phyloP scores from a whole-genome alignment of 306 rosid genomes.

The Prunus campanulata region DNA sequence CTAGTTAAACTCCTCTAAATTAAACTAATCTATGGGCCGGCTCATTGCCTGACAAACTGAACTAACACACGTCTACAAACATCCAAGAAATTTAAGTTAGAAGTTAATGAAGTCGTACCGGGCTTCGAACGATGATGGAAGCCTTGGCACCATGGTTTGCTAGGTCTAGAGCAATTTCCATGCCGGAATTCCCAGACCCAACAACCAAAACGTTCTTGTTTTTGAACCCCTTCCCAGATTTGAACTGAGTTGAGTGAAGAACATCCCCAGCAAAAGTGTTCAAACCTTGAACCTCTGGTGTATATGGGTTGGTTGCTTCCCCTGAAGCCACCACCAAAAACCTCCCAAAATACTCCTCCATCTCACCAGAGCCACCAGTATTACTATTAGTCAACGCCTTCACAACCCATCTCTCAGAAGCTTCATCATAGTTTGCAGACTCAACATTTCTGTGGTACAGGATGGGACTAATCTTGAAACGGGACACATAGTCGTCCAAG shows the following conservation, averaged over 20 bases:
- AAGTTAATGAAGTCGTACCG: slow-evolving; percentile 34
- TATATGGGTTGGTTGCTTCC: slow-evolving; percentile 42
- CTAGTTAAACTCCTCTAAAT: too few relatives aligned
- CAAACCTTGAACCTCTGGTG: slow-evolving; percentile 52
- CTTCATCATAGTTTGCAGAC: slow-evolving; percentile 31
- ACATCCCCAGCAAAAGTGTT: slow-evolving; percentile 41
- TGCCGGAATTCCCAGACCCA: slow-evolving; percentile 76
- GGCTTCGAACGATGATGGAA: slow-evolving; percentile 55
- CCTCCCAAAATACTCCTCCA: slow-evolving; percentile 40
- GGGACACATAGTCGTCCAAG: slow-evolving; percentile 37
- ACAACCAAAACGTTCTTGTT: slow-evolving; percentile 59
- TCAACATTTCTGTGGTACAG: slow-evolving; percentile 41
- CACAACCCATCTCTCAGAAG: slow-evolving; percentile 40
- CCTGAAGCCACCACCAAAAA: slow-evolving; percentile 73
- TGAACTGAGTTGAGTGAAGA: slow-evolving; percentile 54
- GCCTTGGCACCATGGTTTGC: slow-evolving; percentile 54
- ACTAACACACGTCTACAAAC: too few relatives aligned
- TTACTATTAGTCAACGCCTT: slow-evolving; percentile 19
- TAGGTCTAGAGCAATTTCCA: slow-evolving; percentile 66
- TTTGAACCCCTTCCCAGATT: slow-evolving; percentile 41
- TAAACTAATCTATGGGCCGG: too few relatives aligned
- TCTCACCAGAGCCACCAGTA: slow-evolving; percentile 8
- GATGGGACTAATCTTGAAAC: slow-evolving; percentile 45
- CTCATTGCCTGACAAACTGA: too few relatives aligned
- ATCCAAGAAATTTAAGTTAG: not conserved